These are phyloP conservation scores for Leishmania mexicana DNA, from an alignment of 208 protist genomes.

Conservation along the genomic window DNA sequence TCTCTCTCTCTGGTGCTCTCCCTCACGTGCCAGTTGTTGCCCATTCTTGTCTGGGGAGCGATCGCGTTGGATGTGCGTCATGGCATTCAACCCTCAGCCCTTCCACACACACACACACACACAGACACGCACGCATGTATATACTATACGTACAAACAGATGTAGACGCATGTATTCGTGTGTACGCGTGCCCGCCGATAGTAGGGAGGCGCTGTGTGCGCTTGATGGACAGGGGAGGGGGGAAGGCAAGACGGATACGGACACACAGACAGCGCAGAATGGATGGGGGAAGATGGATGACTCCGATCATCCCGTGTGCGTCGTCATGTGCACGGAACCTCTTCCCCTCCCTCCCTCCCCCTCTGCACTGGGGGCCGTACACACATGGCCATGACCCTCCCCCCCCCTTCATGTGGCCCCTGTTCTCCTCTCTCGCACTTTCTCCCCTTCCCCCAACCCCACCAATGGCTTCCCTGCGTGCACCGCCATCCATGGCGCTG, in stretches of 20 bases:
- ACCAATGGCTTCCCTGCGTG: background rate
- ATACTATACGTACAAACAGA: background rate
- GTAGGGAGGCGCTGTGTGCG: background rate
- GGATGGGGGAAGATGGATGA: background rate
- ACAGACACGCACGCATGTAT: background rate
- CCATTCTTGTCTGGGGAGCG: background rate
- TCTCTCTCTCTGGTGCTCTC: background rate
- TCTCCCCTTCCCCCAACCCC: background rate
- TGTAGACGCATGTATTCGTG: background rate
- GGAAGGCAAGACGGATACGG: background rate
- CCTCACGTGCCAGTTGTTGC: background rate
- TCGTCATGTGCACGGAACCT: background rate
- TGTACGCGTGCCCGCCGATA: background rate
- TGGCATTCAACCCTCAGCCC: background rate
- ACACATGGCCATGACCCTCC: background rate
- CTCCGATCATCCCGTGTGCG: background rate
- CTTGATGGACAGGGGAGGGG: background rate
- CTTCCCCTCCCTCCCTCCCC: background rate
- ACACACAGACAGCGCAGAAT: background rate
- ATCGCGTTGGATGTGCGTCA: background rate
- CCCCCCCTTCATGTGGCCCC: background rate
- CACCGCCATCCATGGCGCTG: background rate
- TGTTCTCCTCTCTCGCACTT: background rate
- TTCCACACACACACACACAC: background rate
- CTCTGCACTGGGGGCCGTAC: too few relatives aligned